Percentiles rank a stretch among this genome's conserved stretches.
phyloP scores from a whole-genome alignment of 192 early-diverging fungal genomes.

The Coemansia sp. region DNA sequence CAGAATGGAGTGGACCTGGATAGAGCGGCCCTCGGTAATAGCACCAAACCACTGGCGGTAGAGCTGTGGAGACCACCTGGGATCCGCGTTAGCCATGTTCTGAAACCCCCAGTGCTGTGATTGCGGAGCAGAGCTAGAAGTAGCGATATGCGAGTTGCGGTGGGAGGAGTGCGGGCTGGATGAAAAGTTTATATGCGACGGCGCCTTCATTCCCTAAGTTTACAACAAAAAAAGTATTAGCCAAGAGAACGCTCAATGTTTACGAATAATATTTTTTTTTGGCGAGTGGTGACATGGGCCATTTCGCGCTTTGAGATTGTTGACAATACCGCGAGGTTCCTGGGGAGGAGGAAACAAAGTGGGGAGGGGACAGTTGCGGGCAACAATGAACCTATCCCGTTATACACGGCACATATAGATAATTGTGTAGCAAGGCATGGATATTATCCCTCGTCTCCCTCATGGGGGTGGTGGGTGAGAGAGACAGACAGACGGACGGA shows the following conservation, averaged over 20 bases:
- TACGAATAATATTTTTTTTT: background rate
- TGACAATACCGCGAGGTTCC: conserved; percentile 4
- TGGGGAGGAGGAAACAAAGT: background rate
- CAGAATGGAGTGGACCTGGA: conserved; percentile 56
- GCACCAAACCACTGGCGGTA: conserved; percentile 59
- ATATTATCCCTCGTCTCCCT: background rate
- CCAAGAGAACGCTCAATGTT: conserved; percentile 3
- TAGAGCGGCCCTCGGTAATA: conserved; percentile 54
- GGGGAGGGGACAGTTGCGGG: conserved; percentile 7
- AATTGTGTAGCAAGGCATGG: background rate
- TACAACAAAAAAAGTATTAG: background rate
- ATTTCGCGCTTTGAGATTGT: background rate
- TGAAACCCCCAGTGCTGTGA: conserved; percentile 2
- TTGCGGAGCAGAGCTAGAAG: conserved; percentile 8
- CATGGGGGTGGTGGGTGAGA: background rate
- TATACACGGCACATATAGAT: background rate
- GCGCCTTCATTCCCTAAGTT: conserved; percentile 53
- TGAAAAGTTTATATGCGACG: conserved; percentile 55
- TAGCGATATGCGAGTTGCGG: conserved; percentile 24
- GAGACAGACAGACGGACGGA: too few species aligned
- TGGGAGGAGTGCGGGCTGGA: conserved; percentile 33
- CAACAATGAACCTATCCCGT: conserved; percentile 6
- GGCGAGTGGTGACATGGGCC: conserved; percentile 7
- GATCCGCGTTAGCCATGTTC: background rate
- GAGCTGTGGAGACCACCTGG: conserved; percentile 37